Conservation (phyloP, 129 eudicot species). For the Sambucus nigra region DNA sequence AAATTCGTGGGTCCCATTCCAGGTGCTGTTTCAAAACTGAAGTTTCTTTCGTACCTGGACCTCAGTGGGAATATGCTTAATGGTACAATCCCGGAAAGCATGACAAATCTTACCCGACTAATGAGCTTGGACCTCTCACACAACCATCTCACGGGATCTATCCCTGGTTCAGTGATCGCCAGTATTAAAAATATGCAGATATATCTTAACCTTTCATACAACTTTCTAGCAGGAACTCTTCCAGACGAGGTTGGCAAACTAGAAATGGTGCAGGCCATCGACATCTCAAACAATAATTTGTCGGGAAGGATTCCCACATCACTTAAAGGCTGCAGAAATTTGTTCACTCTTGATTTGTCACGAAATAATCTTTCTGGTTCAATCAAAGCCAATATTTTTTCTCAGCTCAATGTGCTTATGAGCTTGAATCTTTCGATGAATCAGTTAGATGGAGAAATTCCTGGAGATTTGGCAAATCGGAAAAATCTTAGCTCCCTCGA, state of each 20-base stretch:
- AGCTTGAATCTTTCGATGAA: constrained; percentile 54
- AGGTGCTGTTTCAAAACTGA: constrained; percentile 38
- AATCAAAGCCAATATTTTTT: constrained; percentile 26
- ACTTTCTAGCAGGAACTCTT: constrained; percentile 38
- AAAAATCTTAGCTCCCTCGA: constrained; percentile 37
- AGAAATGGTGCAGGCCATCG: constrained; percentile 70
- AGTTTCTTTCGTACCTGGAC: constrained; percentile 45
- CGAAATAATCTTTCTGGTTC: constrained; percentile 46
- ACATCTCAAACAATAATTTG: constrained; percentile 64
- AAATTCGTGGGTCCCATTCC: constrained; percentile 48
- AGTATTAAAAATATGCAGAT: constrained; percentile 53
- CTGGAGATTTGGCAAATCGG: constrained; percentile 32
- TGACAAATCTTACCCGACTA: constrained; percentile 33
- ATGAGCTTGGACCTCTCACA: constrained; percentile 48
- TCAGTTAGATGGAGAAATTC: constrained; percentile 53
- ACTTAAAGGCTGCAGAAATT: constrained; percentile 49
- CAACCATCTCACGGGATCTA: constrained; percentile 45
- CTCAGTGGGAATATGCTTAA: constrained; percentile 61
- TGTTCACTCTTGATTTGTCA: constrained; percentile 53
- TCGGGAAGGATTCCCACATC: constrained; percentile 49
- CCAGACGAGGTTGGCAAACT: constrained; percentile 58
- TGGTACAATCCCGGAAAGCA: constrained; percentile 45
- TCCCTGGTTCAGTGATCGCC: constrained; percentile 42
- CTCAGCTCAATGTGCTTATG: constrained; percentile 25
- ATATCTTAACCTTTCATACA: constrained; percentile 57